Percentiles rank a stretch among this genome's conserved stretches.
Conservation (phyloP, 306 rosid species). For the Argentina anserina region DNA sequence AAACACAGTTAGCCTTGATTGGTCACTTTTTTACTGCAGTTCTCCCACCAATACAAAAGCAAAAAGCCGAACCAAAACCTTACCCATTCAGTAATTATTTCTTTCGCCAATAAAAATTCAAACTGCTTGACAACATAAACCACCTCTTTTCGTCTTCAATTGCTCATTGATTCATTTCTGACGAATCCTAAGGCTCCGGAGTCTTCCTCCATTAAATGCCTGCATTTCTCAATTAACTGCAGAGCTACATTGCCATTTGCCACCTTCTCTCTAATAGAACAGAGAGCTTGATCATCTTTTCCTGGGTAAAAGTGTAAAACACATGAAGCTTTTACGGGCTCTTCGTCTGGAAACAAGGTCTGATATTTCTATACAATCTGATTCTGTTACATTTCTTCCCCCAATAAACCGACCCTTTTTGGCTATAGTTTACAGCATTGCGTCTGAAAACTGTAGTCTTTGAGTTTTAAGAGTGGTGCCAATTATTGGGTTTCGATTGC, state of each 20-base stretch:
- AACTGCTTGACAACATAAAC: background rate
- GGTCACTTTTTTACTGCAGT: background rate
- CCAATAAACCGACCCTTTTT: background rate
- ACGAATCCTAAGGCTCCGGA: background rate
- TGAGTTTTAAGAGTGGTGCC: background rate
- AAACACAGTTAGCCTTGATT: background rate
- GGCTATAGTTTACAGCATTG: conserved; percentile 6
- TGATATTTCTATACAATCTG: background rate
- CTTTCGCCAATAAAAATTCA: background rate
- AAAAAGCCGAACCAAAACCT: background rate
- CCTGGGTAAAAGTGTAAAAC: background rate
- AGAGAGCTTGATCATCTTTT: background rate
- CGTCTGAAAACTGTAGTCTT: conserved; percentile 9
- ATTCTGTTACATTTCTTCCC: conserved; percentile 10
- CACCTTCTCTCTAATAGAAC: background rate
- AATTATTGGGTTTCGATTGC: background rate
- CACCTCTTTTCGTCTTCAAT: background rate
- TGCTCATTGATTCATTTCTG: background rate
- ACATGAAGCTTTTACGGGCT: background rate
- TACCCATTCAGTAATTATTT: background rate
- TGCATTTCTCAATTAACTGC: background rate
- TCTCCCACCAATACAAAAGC: background rate
- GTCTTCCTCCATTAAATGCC: background rate
- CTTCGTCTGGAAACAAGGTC: background rate
- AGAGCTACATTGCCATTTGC: background rate